A percentile compares a stretch with the other conserved stretches of the same genome.
Conservation (phyloP, 257 asterid genomes). For the Eucommia ulmoides region DNA sequence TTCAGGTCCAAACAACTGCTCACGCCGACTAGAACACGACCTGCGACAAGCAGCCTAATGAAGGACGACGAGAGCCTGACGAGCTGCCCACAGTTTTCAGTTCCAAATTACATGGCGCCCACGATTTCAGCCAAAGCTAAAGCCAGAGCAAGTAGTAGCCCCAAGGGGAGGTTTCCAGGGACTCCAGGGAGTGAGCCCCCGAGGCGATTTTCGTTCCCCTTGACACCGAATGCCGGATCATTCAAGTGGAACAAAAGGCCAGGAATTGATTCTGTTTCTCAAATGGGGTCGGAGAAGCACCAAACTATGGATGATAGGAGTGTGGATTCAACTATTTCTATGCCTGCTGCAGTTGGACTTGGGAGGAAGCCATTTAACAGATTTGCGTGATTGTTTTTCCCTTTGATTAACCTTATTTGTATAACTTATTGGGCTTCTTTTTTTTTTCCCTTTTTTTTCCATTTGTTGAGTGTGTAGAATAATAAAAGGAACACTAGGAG, state of each 20-base stretch:
- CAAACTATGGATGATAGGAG: conserved; percentile 42
- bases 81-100: conserved; percentile 87
- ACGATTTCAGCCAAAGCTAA: conserved; percentile 89
- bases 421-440: not conserved
- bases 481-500: no score
- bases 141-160: conserved; percentile 61
- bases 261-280: conserved; percentile 41
- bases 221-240: conserved; percentile 55
- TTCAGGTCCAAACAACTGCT: conserved; percentile 38
- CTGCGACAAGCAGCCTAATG: conserved; percentile 26
- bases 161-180: conserved; percentile 56
- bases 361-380: conserved; percentile 83
- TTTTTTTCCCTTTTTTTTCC: not conserved
- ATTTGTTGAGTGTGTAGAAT: not conserved
- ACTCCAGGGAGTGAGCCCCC: conserved; percentile 57
- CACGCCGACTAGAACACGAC: conserved; percentile 53
- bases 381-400: conserved; percentile 57
- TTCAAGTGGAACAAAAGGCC: conserved; percentile 72
- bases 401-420: not conserved
- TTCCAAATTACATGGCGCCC: conserved; percentile 78
- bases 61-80: conserved; percentile 84
- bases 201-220: conserved; percentile 77
- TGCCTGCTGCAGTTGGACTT: conserved; percentile 61
- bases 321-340: conserved; percentile 57
- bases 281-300: conserved; percentile 27